Evolutionary conservation across 1,284 basidiomycete genomes (phyloP).

Genomic region (Puccinia triticina): DNA sequence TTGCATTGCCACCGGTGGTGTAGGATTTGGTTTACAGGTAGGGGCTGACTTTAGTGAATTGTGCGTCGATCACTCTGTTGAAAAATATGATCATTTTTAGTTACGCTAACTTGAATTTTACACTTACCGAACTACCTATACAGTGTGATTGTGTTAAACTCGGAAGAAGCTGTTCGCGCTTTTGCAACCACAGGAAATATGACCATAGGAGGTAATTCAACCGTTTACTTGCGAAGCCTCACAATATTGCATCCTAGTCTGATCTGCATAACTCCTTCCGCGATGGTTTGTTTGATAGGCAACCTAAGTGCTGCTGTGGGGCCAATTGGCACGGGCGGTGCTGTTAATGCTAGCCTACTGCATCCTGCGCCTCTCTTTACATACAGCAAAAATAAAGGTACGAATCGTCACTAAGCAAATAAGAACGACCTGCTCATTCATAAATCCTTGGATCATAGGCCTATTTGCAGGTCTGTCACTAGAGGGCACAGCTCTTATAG

Average conservation of each 20-base stretch:
- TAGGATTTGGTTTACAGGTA: slow-evolving; percentile 94
- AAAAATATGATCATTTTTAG: slow-evolving; percentile 15
- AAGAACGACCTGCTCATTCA: not conserved
- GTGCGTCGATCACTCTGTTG: slow-evolving; percentile 8
- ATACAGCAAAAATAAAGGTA: slow-evolving; percentile 91
- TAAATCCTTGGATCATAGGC: slow-evolving; percentile 65
- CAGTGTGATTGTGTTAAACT: slow-evolving; percentile 86
- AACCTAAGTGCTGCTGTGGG: slow-evolving; percentile 67
- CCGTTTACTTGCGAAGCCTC: slow-evolving; percentile 49
- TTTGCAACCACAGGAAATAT: slow-evolving; percentile 95
- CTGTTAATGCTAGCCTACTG: slow-evolving; percentile 80
- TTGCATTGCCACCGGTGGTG: slow-evolving; percentile 89
- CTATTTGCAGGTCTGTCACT: slow-evolving; percentile 92
- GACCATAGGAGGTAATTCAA: slow-evolving; percentile 73
- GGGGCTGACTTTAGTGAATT: slow-evolving; percentile 65
- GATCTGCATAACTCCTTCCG: not conserved
- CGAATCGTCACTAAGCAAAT: slow-evolving; percentile 55
- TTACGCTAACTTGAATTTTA: not conserved
- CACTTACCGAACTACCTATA: slow-evolving; percentile 56
- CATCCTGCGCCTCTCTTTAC: slow-evolving; percentile 97
- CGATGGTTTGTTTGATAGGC: slow-evolving; percentile 4
- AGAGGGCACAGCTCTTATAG: slow-evolving; percentile 91
- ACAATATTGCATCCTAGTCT: slow-evolving; percentile 26
- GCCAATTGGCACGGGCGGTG: slow-evolving; percentile 92
- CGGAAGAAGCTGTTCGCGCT: slow-evolving; percentile 89